Evolutionary conservation across 108 stramenopile species (phyloP).

Genomic region (Skeletonema costatum): DNA sequence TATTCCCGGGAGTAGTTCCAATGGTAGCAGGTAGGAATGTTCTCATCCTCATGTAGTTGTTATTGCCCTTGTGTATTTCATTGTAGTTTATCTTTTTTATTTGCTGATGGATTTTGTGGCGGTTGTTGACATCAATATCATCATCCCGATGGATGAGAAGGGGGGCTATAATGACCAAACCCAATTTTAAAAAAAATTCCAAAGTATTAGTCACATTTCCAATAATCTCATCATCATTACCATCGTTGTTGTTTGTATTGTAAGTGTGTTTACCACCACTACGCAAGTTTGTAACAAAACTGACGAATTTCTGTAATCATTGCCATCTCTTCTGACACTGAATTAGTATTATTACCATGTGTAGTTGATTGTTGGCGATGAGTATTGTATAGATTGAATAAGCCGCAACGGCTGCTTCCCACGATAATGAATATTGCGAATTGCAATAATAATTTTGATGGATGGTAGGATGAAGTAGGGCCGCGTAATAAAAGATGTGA

Average conservation of each 20-base stretch:
- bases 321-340: slow-evolving; percentile 24
- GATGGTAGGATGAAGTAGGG: slow-evolving; percentile 10
- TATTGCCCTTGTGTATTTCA: not conserved
- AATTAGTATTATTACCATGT: not conserved
- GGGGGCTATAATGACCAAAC: slow-evolving; percentile 19
- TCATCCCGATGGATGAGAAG: not conserved
- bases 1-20: slow-evolving; percentile 35
- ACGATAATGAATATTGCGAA: not conserved
- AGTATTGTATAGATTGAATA: slow-evolving; percentile 22
- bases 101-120: too few relatives aligned
- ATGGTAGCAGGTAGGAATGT: slow-evolving; percentile 21
- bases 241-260: not conserved
- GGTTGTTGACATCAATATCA: not conserved
- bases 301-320: slow-evolving; percentile 40
- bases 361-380: not conserved
- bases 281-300: slow-evolving; percentile 15
- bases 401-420: slow-evolving; percentile 17
- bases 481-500: slow-evolving; percentile 32
- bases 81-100: not conserved
- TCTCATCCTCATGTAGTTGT: not conserved
- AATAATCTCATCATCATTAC: not conserved
- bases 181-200: not conserved
- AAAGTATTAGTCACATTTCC: not conserved
- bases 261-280: not conserved
- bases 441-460: not conserved